A percentile compares a stretch with the other conserved stretches of the same genome.
Evolutionary conservation across 768 basidiomycete genomes (phyloP).

Genomic region (Coprinellus micaceus): DNA sequence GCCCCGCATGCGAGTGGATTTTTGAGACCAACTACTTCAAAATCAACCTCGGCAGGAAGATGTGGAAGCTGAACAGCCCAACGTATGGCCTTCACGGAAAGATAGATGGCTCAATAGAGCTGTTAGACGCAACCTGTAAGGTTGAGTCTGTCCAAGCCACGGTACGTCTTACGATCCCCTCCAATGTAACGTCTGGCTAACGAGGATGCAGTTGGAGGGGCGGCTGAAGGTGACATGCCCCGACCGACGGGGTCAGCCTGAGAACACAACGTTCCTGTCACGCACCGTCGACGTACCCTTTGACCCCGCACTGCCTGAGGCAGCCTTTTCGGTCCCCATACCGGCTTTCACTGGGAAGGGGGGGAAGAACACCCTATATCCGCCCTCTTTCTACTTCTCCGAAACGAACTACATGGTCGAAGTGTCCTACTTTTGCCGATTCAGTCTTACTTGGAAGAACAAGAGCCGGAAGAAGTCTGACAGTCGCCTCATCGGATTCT

Average conservation of each 20-base stretch:
- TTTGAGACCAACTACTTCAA: slow-evolving; percentile 37
- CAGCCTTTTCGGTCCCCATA: slow-evolving; percentile 31
- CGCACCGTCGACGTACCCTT: slow-evolving; percentile 25
- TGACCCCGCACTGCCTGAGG: slow-evolving; percentile 16
- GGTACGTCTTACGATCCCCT: slow-evolving; percentile 22
- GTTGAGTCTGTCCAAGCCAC: slow-evolving; percentile 35
- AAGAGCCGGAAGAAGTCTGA: slow-evolving; percentile 1
- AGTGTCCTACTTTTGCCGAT: slow-evolving; percentile 7
- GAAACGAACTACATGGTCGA: slow-evolving; percentile 6
- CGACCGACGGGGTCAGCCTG: slow-evolving; percentile 23
- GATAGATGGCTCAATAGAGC: slow-evolving; percentile 36
- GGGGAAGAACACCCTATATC: background rate
- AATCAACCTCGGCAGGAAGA: slow-evolving; percentile 37
- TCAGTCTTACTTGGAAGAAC: background rate
- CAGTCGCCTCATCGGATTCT: slow-evolving; percentile 32
- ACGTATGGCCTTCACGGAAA: slow-evolving; percentile 39
- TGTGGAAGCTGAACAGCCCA: slow-evolving; percentile 35
- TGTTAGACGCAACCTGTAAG: slow-evolving; percentile 32
- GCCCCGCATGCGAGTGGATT: slow-evolving; percentile 29
- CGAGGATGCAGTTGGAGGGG: slow-evolving; percentile 33
- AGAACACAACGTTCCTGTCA: slow-evolving; percentile 27
- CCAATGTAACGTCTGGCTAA: background rate
- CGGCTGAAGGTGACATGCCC: slow-evolving; percentile 28
- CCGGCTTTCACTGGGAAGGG: background rate
- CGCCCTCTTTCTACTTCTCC: slow-evolving; percentile 7